A percentile compares a stretch with the other conserved stretches of the same genome.
These are phyloP conservation scores for Trametes sanguinea DNA, from an alignment of 768 basidiomycete genomes.

Conservation along the genomic window DNA sequence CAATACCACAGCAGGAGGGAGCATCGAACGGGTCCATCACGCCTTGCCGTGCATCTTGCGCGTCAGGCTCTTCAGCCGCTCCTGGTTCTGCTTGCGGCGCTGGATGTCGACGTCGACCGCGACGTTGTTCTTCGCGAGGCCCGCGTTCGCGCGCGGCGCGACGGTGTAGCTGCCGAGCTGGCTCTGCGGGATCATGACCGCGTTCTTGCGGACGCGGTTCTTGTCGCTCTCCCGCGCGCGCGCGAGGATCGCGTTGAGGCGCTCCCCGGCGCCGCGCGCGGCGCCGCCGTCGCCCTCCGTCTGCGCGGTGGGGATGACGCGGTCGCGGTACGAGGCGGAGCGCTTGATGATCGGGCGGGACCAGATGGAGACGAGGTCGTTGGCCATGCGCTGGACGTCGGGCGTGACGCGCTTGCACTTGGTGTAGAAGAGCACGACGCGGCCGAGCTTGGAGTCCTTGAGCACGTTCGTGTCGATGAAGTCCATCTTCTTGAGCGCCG, in stretches of 20 bases:
- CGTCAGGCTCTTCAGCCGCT: conserved; percentile 67
- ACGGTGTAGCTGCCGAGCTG: conserved; percentile 78
- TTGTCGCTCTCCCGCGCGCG: conserved; percentile 69
- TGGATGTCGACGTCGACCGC: conserved; percentile 77
- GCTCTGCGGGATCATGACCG: conserved; percentile 80
- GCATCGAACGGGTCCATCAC: background rate
- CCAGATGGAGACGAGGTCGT: conserved; percentile 83
- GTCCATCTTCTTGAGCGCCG: conserved; percentile 82
- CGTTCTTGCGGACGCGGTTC: conserved; percentile 70
- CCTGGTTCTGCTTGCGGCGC: conserved; percentile 71
- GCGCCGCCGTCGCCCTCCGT: conserved; percentile 40
- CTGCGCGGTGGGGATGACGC: conserved; percentile 62
- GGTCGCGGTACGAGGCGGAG: conserved; percentile 77
- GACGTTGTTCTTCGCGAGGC: conserved; percentile 48
- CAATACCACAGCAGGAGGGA: background rate
- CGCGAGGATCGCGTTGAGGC: conserved; percentile 68
- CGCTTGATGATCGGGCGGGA: conserved; percentile 91
- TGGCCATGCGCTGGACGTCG: conserved; percentile 78
- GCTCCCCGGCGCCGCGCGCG: conserved; percentile 45
- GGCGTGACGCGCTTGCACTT: conserved; percentile 89
- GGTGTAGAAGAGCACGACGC: conserved; percentile 92
- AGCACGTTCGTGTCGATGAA: conserved; percentile 89
- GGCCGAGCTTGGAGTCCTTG: conserved; percentile 88
- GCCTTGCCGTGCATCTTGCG: conserved; percentile 42
- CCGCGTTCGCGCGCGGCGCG: conserved; percentile 64